Evolutionary conservation across 1,284 basidiomycete genomes (phyloP), one percentile per base, ranked within the genome.

Genomic region (Pseudomicrostroma phylloplanum): DNA sequence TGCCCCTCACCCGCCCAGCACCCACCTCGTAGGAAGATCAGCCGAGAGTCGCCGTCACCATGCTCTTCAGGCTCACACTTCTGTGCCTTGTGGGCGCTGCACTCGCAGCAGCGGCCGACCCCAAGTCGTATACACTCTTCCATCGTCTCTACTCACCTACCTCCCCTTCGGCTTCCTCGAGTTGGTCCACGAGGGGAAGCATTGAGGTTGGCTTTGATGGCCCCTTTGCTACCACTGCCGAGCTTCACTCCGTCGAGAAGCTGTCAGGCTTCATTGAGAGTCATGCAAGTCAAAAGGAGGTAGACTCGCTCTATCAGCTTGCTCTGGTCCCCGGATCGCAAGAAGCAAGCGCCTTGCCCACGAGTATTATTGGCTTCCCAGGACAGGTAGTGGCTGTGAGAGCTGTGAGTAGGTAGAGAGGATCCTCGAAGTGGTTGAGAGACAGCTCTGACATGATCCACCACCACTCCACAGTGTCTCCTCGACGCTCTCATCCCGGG

Each of bases 401-500:
- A 36, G 30, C 30, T 36, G 30, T 36, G 30, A 36, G 30, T 36
- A 36, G 30, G 9, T 9, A 4, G 30, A 4, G 30, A 36, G 9
- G 9, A 9, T 4, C 30, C 30, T 9, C 4, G 4, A 3, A 9
- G 30, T 36, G 30, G 30, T 36, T 9, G 30, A 36, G 3, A 36
- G 30, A 36, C 4, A 36, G 30, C 30, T 36, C 30, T 36, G 30
- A 36, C 30, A 36, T 36, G 30, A 36, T 9, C 30, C 4, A 4
- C 9, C 43, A 6, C 6, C 12, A 4, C 43, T 25, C 51, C 51
- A 21, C 21, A 25, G 17, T 54, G 51, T 25, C 51, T 54, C 21
- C n/a, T 54, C 21, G 25, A 21, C 13, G 51, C 51, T 6, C 51
- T 54, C 51, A 25, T 54, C 51, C 51, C 21, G 4, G 51, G 51